Percentiles rank a stretch among this genome's conserved stretches.
Conservation (phyloP, 192 early-diverging fungal genomes). For the Powellomyces hirtus region DNA sequence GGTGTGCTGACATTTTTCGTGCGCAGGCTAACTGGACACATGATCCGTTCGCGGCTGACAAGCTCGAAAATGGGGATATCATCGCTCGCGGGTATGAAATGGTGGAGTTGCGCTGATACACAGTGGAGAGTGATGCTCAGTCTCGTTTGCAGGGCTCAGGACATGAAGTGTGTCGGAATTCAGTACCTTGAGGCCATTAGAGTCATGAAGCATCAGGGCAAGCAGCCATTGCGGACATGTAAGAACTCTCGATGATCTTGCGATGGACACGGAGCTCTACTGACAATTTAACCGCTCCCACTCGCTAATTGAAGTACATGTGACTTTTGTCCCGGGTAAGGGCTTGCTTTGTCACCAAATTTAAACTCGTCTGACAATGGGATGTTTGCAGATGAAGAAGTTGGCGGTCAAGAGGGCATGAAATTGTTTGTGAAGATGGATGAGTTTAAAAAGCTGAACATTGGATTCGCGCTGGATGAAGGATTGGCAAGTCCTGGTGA, state of each 20-base stretch:
- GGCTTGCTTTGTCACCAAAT: conserved; percentile 34
- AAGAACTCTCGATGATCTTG: no score
- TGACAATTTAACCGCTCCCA: not conserved
- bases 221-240: conserved; percentile 55
- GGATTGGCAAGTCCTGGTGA: conserved; percentile 63
- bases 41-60: conserved; percentile 73
- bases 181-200: conserved; percentile 83
- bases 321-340: conserved; percentile 80
- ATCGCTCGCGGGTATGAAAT: conserved; percentile 81
- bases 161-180: conserved; percentile 88
- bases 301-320: no score
- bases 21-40: conserved; percentile 65
- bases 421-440: conserved; percentile 57
- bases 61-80: conserved; percentile 64
- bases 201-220: conserved; percentile 40
- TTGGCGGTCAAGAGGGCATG: conserved; percentile 83
- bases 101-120: not conserved
- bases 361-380: not conserved
- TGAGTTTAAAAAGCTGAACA: conserved; percentile 70
- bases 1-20: not conserved
- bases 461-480: conserved; percentile 84
- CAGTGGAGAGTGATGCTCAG: not conserved
- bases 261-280: no score
- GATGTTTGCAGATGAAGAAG: conserved; percentile 84
- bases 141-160: conserved; percentile 57